These are phyloP conservation scores for Fragosphaeria purpurea DNA, from an alignment of 2,329 filamentous ascomycete genomes.

Conservation along the genomic window DNA sequence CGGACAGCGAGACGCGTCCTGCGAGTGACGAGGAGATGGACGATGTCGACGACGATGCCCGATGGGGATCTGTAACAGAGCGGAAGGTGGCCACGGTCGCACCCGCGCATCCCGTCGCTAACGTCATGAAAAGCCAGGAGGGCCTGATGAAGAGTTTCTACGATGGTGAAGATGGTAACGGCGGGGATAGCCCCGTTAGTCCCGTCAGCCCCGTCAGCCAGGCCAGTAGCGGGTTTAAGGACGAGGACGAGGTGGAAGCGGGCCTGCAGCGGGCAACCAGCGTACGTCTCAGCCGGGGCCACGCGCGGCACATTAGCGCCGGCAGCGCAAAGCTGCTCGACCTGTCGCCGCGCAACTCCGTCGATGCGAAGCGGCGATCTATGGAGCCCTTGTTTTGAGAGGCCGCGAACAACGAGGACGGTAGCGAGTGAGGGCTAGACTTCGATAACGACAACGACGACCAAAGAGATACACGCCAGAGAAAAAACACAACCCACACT, in stretches of 20 bases:
- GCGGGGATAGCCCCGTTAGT: constrained; percentile 5
- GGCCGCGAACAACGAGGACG: no score
- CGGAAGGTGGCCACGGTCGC: constrained; percentile 51
- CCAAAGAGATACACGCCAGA: not conserved
- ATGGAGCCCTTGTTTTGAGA: constrained; percentile 4
- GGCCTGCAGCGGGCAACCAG: constrained; percentile 57
- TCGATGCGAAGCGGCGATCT: constrained; percentile 31
- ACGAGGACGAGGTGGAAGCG: constrained; percentile 27
- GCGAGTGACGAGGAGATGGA: constrained; percentile 47
- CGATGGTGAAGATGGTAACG: constrained; percentile 24
- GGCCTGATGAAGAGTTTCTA: constrained; percentile 36
- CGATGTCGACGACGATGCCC: constrained; percentile 24
- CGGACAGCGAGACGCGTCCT: constrained; percentile 32
- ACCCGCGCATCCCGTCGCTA: constrained; percentile 28
- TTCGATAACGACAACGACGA: not conserved
- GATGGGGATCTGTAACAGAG: constrained; percentile 42
- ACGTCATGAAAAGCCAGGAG: constrained; percentile 41
- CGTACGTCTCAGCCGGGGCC: constrained; percentile 54
- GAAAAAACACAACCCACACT: constrained; percentile 3
- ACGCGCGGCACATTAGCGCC: constrained; percentile 63
- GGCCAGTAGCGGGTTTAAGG: constrained; percentile 18
- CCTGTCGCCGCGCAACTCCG: constrained; percentile 46
- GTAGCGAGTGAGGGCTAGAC: not conserved
- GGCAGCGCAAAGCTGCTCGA: constrained; percentile 69
- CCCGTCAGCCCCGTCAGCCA: constrained; percentile 8